phyloP scores from a whole-genome alignment of 2,329 filamentous ascomycete species.

The Ophiostoma quercus region DNA sequence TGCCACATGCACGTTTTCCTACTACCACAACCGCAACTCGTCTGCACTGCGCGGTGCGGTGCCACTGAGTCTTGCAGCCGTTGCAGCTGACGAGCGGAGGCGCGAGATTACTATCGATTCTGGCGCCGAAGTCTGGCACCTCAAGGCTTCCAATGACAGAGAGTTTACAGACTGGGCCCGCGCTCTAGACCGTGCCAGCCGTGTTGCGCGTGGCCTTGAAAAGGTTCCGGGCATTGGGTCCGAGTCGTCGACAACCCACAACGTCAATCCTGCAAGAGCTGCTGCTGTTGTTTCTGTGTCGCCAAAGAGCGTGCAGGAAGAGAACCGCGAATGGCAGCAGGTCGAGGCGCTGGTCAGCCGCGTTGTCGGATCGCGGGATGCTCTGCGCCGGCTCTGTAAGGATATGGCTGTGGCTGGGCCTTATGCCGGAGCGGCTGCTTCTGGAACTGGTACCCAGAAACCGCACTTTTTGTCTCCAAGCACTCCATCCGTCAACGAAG shows the following conservation, averaged over 20 bases:
- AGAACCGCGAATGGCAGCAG: conserved; percentile 80
- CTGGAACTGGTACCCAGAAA: conserved; percentile 17
- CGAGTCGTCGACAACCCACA: neutral
- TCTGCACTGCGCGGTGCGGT: conserved; percentile 89
- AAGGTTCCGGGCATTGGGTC: conserved; percentile 12
- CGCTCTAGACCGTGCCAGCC: conserved; percentile 77
- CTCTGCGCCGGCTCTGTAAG: conserved; percentile 76
- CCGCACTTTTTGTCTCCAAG: conserved; percentile 39
- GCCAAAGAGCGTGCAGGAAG: conserved; percentile 43
- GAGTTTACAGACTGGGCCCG: conserved; percentile 86
- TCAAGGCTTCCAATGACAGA: conserved; percentile 72
- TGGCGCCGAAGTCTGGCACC: conserved; percentile 93
- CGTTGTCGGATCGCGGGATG: conserved; percentile 82
- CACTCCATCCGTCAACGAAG: conserved; percentile 42
- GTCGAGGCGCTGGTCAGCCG: conserved; percentile 81
- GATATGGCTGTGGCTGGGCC: conserved; percentile 57
- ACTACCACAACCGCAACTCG: conserved; percentile 91
- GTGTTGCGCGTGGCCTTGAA: conserved; percentile 54
- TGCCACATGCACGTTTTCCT: conserved; percentile 87
- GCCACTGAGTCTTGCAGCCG: conserved; percentile 81
- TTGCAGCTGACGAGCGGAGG: conserved; percentile 80
- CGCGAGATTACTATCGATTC: conserved; percentile 96
- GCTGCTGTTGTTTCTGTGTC: conserved; percentile 31
- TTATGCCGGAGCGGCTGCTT: neutral
- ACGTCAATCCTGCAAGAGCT: conserved; percentile 14